Evolutionary conservation across 306 rosid genomes (phyloP), one percentile per base, ranked within the genome.

Genomic region (Begonia peltatifolia): DNA sequence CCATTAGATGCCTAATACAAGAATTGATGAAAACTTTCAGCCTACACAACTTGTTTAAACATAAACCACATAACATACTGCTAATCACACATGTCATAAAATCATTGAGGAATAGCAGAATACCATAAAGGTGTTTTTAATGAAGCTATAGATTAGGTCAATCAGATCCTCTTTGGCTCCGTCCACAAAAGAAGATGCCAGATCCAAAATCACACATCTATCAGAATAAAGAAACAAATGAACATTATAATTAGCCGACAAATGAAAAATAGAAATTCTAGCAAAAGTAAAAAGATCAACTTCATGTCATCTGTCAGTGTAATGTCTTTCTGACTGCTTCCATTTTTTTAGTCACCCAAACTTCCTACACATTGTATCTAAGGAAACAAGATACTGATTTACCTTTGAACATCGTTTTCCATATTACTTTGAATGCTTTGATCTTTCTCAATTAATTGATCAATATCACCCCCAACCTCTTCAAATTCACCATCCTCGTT

Each of bases 141-240:
- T 63, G 62, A 83, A 71, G 51, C 58, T 67, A 76, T 72, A 90
- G 53, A 90, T 77, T 15, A 71, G 66, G 74, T 80, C 82, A 73
- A 83, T 54, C 62, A 90, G 73, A 75, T 80, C 76, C 59, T 74
- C 82, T 41, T 74, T 61, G 53, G 90, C 97, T 56, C 95, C 94
- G 55, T 66, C 79, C 56, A 82, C 75, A 64, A 85, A 71, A 76
- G 85, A 75, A 12, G 85, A 78, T 50, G 86, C 85, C 54, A 85
- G 72, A 69, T 85, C 86, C 90, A 85, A 59, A 49, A 76, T 56
- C 59, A 77, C 44, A 22, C 74, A 63, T 78, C 97, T 89, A 78
- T 50, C 62, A 2, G 68, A 64, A 71, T 44, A 60, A 57, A 46
- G 41, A 50, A 50, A 41, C 30, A 14, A 63, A 58, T 61, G 7